Conservation (phyloP, 352 stramenopile genomes). For the Pythium rishiriense region DNA sequence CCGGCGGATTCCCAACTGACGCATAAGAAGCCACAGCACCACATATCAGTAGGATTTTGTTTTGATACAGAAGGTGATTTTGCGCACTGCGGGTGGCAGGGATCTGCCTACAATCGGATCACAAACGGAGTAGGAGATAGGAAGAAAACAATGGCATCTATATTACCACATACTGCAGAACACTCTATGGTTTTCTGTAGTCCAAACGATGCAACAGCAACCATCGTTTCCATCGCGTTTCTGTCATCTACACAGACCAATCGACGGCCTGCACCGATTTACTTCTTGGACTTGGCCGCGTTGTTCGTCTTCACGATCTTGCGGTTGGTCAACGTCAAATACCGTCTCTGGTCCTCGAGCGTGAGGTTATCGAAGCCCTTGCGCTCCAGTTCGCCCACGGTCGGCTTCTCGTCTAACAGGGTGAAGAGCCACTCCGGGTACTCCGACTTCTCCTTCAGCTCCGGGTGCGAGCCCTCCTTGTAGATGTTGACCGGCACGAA, state of each 20-base stretch:
- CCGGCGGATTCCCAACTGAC: conserved; percentile 62
- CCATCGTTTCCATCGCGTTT: conserved; percentile 4
- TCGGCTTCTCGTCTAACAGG: conserved; percentile 71
- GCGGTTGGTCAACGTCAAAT: conserved; percentile 75
- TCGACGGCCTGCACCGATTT: conserved; percentile 28
- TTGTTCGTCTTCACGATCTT: conserved; percentile 74
- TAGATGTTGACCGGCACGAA: conserved; percentile 85
- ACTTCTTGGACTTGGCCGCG: conserved; percentile 86
- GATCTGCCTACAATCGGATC: neutral
- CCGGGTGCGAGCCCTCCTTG: conserved; percentile 81
- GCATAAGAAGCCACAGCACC: neutral
- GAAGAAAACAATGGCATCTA: conserved; percentile 13
- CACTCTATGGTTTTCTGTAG: neutral
- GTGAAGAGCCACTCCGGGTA: conserved; percentile 86
- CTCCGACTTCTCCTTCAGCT: conserved; percentile 77
- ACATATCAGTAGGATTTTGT: neutral
- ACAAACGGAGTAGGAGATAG: neutral
- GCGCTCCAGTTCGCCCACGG: conserved; percentile 77
- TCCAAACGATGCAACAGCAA: neutral
- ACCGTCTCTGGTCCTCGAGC: conserved; percentile 77
- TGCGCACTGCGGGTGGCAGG: neutral
- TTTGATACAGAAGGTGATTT: neutral
- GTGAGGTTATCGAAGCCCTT: conserved; percentile 78
- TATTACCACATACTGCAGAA: neutral
- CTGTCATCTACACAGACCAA: conserved; percentile 15